Conservation (phyloP, 495 filamentous ascomycete species). For the Niebla homalea region DNA sequence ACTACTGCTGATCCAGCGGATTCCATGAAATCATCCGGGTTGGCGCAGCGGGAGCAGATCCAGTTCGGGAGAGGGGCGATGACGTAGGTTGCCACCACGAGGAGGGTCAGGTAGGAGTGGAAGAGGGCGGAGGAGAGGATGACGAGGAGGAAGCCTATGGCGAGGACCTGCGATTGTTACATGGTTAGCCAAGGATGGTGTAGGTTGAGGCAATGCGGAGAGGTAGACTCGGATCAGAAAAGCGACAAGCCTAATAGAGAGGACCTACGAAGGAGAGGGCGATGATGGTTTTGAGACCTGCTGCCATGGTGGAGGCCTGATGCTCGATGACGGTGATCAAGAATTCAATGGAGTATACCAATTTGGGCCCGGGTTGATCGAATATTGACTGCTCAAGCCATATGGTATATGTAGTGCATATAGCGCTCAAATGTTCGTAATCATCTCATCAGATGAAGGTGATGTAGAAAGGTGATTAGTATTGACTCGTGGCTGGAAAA, state of each 20-base stretch:
- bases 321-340: not conserved
- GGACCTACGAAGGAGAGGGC: slow-evolving; percentile 79
- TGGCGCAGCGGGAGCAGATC: slow-evolving; percentile 76
- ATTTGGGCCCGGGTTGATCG: too few species aligned
- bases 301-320: slow-evolving; percentile 52
- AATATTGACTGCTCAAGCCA: too few species aligned
- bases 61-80: slow-evolving; percentile 91
- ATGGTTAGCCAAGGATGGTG: not conserved
- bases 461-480: too few species aligned
- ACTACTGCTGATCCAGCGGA: slow-evolving; percentile 63
- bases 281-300: slow-evolving; percentile 96
- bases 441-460: too few species aligned
- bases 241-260: not conserved
- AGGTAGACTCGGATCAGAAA: too few species aligned
- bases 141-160: slow-evolving; percentile 96
- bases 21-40: slow-evolving; percentile 96
- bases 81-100: slow-evolving; percentile 92
- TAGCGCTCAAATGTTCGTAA: too few species aligned
- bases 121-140: slow-evolving; percentile 95
- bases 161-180: slow-evolving; percentile 52
- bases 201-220: not conserved
- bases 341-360: too few species aligned
- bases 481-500: too few species aligned
- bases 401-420: too few species aligned
- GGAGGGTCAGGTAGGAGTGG: slow-evolving; percentile 80